Conservation (phyloP, 2,329 filamentous ascomycete species). For the Ophiocordyceps unilateralis region DNA sequence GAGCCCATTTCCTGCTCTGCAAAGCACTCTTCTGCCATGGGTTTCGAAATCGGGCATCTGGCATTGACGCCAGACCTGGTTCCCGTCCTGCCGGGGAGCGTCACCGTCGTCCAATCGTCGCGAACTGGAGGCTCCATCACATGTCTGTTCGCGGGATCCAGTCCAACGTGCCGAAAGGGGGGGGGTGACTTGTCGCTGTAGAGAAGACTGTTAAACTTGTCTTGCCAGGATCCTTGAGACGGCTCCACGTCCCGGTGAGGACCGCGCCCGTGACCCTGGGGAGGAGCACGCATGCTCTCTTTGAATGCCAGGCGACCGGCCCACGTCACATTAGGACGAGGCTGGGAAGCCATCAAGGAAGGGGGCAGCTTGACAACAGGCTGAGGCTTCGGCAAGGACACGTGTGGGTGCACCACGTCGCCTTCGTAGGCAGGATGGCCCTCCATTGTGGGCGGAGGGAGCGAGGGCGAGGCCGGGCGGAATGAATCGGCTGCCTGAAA, state of each 20-base stretch:
- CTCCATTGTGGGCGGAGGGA: constrained; percentile 53
- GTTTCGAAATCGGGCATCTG: constrained; percentile 38
- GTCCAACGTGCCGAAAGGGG: constrained; percentile 38
- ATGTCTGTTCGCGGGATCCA: constrained; percentile 51
- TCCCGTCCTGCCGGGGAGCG: constrained; percentile 5
- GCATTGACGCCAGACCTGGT: constrained; percentile 17
- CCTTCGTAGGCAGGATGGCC: constrained; percentile 59
- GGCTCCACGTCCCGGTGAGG: constrained; percentile 18
- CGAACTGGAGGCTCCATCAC: constrained; percentile 38
- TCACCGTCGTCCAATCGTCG: constrained; percentile 42
- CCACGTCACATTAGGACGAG: constrained; percentile 16
- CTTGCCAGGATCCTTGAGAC: constrained; percentile 48
- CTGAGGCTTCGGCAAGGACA: constrained; percentile 50
- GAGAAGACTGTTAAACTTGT: constrained; percentile 66
- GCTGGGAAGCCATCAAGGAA: constrained; percentile 9
- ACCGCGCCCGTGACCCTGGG: constrained; percentile 5
- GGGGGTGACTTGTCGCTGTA: constrained; percentile 45
- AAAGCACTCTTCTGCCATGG: constrained; percentile 64
- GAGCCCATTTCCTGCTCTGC: constrained; percentile 70
- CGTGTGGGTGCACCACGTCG: constrained; percentile 45
- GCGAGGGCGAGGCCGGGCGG: constrained; percentile 42
- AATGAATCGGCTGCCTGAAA: constrained; percentile 19
- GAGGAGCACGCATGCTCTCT: constrained; percentile 10
- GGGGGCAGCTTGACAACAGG: constrained; percentile 74
- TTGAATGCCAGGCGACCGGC: constrained; percentile 15